Evolutionary conservation across 345 rosid species (phyloP).

Genomic region (Eucalyptus marginata): DNA sequence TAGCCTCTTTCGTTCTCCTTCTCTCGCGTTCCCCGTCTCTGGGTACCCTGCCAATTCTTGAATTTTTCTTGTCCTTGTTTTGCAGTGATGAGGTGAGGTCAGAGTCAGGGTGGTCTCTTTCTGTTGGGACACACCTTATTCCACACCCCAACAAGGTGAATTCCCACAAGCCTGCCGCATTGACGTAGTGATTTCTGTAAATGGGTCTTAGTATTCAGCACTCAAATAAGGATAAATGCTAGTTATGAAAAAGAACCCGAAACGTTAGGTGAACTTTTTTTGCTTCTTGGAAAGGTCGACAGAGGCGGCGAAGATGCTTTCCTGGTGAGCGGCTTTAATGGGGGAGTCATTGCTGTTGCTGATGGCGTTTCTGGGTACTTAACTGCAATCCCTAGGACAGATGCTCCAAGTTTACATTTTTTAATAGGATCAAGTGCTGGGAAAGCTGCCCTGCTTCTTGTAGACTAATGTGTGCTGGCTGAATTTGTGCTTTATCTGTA

Average conservation of each 20-base stretch:
- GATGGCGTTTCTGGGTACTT: slow-evolving; percentile 86
- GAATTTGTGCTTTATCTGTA: not conserved
- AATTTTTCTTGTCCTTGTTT: not conserved
- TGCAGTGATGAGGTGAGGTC: not conserved
- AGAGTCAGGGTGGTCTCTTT: slow-evolving; percentile 14
- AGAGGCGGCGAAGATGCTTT: slow-evolving; percentile 90
- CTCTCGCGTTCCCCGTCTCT: not conserved
- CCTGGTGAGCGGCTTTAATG: slow-evolving; percentile 48
- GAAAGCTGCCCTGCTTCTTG: not conserved
- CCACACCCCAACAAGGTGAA: slow-evolving; percentile 77
- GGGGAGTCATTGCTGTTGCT: slow-evolving; percentile 83
- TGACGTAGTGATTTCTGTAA: not conserved
- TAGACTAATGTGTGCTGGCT: not conserved
- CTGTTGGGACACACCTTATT: slow-evolving; percentile 53
- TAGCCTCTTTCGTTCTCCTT: not conserved
- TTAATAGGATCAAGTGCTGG: not conserved
- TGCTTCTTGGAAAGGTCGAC: slow-evolving; percentile 26
- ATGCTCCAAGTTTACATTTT: not conserved
- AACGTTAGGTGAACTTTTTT: not conserved
- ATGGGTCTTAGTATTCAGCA: not conserved
- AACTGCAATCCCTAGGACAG: not conserved
- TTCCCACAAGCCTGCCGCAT: not conserved
- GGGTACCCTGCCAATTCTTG: not conserved
- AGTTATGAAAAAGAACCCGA: not conserved
- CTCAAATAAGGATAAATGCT: not conserved